Percentiles rank a stretch among this genome's conserved stretches.
Evolutionary conservation across 768 basidiomycete species (phyloP).

Genomic region (Cubamyces lactineus): DNA sequence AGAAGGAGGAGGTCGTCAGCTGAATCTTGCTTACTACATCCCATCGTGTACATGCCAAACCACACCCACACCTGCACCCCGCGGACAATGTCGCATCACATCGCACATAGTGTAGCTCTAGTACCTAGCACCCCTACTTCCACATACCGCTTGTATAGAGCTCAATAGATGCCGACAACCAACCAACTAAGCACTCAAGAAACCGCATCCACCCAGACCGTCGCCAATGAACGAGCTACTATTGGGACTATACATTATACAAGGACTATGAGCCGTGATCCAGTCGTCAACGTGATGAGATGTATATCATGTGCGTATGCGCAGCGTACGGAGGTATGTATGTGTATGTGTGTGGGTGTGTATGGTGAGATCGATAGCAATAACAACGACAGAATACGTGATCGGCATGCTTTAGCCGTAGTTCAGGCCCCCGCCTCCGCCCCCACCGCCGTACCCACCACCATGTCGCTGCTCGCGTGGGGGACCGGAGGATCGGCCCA

Average conservation of each 20-base stretch:
- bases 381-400: neutral
- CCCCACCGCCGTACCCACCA: constrained; percentile 24
- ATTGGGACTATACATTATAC: constrained; percentile 6
- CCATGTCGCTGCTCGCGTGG: constrained; percentile 22
- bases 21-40: neutral
- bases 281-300: neutral
- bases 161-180: too few species aligned
- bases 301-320: neutral
- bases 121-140: neutral
- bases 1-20: constrained; percentile 22
- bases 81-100: too few species aligned
- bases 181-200: too few species aligned
- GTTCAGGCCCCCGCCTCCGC: constrained; percentile 33
- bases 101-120: constrained; percentile 4
- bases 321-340: neutral
- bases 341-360: neutral
- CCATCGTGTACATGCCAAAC: too few species aligned
- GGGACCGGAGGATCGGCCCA: constrained; percentile 11
- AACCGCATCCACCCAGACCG: too few species aligned
- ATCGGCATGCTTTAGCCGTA: constrained; percentile 31
- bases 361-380: constrained; percentile 10
- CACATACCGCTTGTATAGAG: too few species aligned
- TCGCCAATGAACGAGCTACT: neutral
- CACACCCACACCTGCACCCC: too few species aligned
- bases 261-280: constrained; percentile 1